Conservation (phyloP, 176 grass and related monocot genomes). For the Metroxylon sagu region DNA sequence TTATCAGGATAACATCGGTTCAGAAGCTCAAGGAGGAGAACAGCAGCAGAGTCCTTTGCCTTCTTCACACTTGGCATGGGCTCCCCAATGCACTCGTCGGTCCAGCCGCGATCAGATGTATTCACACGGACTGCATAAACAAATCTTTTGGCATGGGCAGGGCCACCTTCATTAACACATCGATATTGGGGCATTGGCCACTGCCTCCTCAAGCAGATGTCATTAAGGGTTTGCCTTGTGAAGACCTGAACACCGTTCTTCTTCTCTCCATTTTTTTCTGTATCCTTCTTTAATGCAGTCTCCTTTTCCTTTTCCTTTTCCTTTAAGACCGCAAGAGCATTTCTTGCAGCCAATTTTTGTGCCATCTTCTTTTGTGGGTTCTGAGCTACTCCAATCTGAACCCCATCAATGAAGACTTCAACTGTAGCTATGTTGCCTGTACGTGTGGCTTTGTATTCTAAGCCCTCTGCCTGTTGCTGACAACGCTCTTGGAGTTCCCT, state of each 20-base stretch:
- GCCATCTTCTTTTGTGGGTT: conserved; percentile 99
- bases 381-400: conserved; percentile 91
- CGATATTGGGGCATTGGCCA: conserved; percentile 98
- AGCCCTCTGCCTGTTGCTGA: conserved; percentile 89
- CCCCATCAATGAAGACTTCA: conserved; percentile 80
- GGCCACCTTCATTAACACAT: conserved; percentile 80
- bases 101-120: conserved; percentile 78
- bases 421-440: conserved; percentile 73
- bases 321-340: conserved; percentile 68
- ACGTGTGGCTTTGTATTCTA: conserved; percentile 89
- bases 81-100: conserved; percentile 85
- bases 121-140: conserved; percentile 80
- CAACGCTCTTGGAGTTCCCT: conserved; percentile 99
- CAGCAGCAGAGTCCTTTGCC: conserved; percentile 82
- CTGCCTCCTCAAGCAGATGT: conserved; percentile 86
- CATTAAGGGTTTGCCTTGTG: conserved; percentile 91
- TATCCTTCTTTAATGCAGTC: conserved; percentile 44
- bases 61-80: conserved; percentile 97
- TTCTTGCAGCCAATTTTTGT: conserved; percentile 92
- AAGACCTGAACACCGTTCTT: conserved; percentile 60
- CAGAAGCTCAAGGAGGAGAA: conserved; percentile 90
- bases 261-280: conserved; percentile 57
- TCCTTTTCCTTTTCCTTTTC: conserved; percentile 58
- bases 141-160: conserved; percentile 91
- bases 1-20: conserved; percentile 47